phyloP scores from a whole-genome alignment of 2,329 filamentous ascomycete genomes.

The Amylocarpus encephaloides region DNA sequence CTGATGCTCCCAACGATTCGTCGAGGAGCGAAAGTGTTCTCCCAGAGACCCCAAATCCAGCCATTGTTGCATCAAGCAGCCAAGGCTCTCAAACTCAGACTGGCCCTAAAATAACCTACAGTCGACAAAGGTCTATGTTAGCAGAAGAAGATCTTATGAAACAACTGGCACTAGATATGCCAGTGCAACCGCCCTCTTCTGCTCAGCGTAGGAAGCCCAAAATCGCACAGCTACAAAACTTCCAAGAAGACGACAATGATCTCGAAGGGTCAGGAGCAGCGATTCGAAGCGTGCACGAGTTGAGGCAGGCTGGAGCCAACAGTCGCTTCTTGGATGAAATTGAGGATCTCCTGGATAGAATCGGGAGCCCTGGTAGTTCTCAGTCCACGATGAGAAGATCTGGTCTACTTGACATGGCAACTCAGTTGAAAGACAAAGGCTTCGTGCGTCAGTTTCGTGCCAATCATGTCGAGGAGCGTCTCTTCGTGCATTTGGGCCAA shows the following conservation, averaged over 20 bases:
- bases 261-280: conserved; percentile 32
- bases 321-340: conserved; percentile 60
- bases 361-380: conserved; percentile 44
- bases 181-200: conserved; percentile 14
- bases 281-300: conserved; percentile 58
- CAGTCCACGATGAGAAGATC: conserved; percentile 48
- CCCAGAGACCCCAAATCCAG: conserved; percentile 8
- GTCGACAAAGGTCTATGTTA: conserved; percentile 31
- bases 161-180: conserved; percentile 27
- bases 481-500: conserved; percentile 56
- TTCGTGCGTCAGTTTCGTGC: conserved; percentile 68
- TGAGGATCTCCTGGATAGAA: conserved; percentile 56
- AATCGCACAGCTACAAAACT: conserved; percentile 26
- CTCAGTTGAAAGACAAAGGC: conserved; percentile 53
- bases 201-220: conserved; percentile 13
- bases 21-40: conserved; percentile 17
- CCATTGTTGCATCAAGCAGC: conserved; percentile 15
- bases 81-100: conserved; percentile 26
- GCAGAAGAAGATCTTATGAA: conserved; percentile 30
- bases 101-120: conserved; percentile 31
- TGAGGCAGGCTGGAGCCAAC: conserved; percentile 60
- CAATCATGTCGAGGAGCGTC: conserved; percentile 61
- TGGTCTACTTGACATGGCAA: conserved; percentile 53
- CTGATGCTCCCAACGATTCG: not conserved
- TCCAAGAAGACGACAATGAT: conserved; percentile 26